Percentiles rank a stretch among this genome's conserved stretches.
Conservation (phyloP, 331 rosid genomes). For the Acacia pycnantha region DNA sequence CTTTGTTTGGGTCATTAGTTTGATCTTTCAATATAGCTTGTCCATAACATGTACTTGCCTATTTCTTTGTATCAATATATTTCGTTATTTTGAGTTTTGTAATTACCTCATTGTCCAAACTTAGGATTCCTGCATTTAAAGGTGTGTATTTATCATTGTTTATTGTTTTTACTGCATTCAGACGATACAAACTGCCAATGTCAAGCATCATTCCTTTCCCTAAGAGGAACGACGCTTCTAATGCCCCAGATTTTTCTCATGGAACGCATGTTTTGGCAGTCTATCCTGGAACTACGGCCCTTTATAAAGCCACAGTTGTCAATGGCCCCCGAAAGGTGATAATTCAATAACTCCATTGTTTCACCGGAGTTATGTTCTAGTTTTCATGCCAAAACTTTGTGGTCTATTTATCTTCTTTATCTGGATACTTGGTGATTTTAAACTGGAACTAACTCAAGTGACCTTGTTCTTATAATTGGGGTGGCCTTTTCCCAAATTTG, state of each 20-base stretch:
- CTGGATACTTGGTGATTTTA: background rate
- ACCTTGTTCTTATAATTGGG: conserved; percentile 42
- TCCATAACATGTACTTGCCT: background rate
- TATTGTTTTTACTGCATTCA: conserved; percentile 36
- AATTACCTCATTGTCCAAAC: background rate
- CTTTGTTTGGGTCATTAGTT: background rate
- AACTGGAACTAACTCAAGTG: conserved; percentile 42
- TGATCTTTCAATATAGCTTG: background rate
- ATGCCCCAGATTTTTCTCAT: conserved; percentile 61
- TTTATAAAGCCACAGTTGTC: conserved; percentile 95
- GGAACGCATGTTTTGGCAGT: conserved; percentile 94
- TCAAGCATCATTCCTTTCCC: conserved; percentile 88
- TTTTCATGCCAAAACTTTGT: background rate
- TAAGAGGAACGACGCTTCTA: conserved; percentile 77
- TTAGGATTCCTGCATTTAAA: background rate
- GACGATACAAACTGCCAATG: conserved; percentile 87
- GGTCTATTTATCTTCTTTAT: conserved; percentile 1
- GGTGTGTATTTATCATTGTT: background rate
- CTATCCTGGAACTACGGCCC: conserved; percentile 98
- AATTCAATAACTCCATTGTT: conserved; percentile 19
- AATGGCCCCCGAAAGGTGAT: conserved; percentile 81
- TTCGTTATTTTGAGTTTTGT: background rate
- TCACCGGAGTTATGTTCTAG: background rate
- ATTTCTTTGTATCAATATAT: background rate
- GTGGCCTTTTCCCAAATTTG: conserved; percentile 21